Conservation (phyloP, 768 basidiomycete species). For the Daedaleopsis sinensis region DNA sequence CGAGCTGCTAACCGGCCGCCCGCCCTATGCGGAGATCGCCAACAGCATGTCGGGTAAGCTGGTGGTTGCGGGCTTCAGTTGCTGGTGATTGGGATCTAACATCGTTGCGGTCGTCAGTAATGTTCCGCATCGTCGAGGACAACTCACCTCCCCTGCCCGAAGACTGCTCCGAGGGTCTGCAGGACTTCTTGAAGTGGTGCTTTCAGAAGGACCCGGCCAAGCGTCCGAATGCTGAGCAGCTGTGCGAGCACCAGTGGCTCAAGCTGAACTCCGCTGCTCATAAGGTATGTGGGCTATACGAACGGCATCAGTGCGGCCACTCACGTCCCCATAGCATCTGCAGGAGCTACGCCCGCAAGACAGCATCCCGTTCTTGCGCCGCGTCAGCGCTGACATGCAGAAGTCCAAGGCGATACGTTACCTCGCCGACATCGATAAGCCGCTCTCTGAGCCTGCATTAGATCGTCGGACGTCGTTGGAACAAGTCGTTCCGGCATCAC, state of each 20-base stretch:
- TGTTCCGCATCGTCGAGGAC: constrained; percentile 98
- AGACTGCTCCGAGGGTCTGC: constrained; percentile 71
- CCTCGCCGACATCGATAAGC: constrained; percentile 45
- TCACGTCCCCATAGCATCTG: constrained; percentile 1
- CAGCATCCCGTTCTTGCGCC: constrained; percentile 92
- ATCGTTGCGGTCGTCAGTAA: constrained; percentile 52
- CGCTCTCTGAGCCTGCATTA: constrained; percentile 36
- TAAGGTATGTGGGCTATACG: constrained; percentile 50
- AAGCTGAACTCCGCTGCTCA: constrained; percentile 77
- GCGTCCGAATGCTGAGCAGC: constrained; percentile 81
- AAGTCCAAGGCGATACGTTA: constrained; percentile 68
- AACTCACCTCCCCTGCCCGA: constrained; percentile 85
- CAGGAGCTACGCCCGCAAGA: constrained; percentile 89
- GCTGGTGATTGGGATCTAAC: background rate
- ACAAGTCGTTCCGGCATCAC: constrained; percentile 37
- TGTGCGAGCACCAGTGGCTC: constrained; percentile 93
- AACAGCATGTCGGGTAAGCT: constrained; percentile 86
- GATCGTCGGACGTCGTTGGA: constrained; percentile 50
- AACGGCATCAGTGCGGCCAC: background rate
- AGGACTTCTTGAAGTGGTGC: constrained; percentile 83
- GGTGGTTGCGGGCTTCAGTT: background rate
- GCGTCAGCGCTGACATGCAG: constrained; percentile 85
- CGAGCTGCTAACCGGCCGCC: constrained; percentile 89
- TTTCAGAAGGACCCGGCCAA: constrained; percentile 85
- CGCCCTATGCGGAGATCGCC: constrained; percentile 87